Conservation (phyloP, 225 moss, liverwort and hornwort species). For the Marchantia polymorpha region DNA sequence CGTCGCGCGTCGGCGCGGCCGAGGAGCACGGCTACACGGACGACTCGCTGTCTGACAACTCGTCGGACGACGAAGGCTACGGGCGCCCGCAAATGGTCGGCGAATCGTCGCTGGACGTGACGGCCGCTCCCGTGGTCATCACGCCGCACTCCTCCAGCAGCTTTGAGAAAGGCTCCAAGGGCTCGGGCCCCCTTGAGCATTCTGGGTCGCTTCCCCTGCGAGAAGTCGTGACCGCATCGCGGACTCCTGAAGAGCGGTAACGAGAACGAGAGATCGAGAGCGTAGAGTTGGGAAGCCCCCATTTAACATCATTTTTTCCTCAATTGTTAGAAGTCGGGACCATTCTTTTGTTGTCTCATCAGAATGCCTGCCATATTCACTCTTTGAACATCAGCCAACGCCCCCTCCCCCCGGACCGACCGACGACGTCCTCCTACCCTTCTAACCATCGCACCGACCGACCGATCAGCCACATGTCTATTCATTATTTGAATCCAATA, state of each 20-base stretch:
- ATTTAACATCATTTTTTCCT: not conserved
- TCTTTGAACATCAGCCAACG: not conserved
- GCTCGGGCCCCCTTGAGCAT: conserved; percentile 49
- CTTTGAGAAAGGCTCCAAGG: conserved; percentile 51
- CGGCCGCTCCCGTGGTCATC: conserved; percentile 24
- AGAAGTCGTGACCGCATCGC: conserved; percentile 28
- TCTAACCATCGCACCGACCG: not conserved
- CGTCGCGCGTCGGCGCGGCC: conserved; percentile 34
- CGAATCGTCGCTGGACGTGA: conserved; percentile 35
- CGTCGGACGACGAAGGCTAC: conserved; percentile 47
- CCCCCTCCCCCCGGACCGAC: not conserved
- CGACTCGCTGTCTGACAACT: conserved; percentile 38
- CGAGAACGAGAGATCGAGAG: too few species aligned
- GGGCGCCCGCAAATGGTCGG: conserved; percentile 42
- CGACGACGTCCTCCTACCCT: too few species aligned
- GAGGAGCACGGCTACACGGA: conserved; percentile 35
- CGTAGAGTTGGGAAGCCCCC: not conserved
- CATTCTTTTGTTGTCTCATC: not conserved
- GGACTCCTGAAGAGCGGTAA: conserved; percentile 24
- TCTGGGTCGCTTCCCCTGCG: conserved; percentile 52
- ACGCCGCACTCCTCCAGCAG: conserved; percentile 51
- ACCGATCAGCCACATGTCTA: not conserved
- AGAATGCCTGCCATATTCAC: not conserved
- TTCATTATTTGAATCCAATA: conserved; percentile 19
- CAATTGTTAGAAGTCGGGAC: not conserved